A percentile compares a stretch with the other conserved stretches of the same genome.
Evolutionary conservation across 2,329 filamentous ascomycete genomes (phyloP).

Genomic region (Chaetomiaceae sp.): DNA sequence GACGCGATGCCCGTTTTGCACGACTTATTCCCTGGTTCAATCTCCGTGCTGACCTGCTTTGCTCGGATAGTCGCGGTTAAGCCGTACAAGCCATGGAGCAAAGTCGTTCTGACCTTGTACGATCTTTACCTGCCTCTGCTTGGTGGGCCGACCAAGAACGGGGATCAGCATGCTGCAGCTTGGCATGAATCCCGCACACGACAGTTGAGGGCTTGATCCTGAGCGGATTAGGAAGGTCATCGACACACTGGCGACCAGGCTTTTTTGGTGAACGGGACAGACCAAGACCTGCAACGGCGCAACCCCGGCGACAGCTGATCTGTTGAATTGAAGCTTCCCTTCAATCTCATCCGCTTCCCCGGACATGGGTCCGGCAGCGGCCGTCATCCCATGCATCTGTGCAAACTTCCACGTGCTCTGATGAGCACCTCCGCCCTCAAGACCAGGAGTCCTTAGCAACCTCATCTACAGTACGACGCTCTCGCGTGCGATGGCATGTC

Average conservation of each 20-base stretch:
- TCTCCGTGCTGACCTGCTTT: not conserved
- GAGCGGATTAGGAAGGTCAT: slow-evolving; percentile 7
- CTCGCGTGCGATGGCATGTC: not conserved
- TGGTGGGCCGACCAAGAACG: not conserved
- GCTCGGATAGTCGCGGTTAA: slow-evolving; percentile 12
- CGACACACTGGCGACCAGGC: not conserved
- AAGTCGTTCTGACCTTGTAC: no score
- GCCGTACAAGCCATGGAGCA: no score
- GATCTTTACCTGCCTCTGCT: no score
- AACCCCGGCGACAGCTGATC: not conserved
- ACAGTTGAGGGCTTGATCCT: no score
- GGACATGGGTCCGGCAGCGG: slow-evolving; percentile 4
- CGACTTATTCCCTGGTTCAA: not conserved
- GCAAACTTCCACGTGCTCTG: not conserved
- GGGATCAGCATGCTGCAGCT: no score
- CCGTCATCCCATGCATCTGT: slow-evolving; percentile 3
- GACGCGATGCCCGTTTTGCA: not conserved
- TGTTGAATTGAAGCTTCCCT: not conserved
- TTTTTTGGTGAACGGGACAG: not conserved
- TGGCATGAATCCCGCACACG: not conserved
- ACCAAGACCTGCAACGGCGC: not conserved
- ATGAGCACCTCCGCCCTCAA: no score
- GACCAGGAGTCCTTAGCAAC: not conserved
- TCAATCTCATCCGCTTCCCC: slow-evolving; percentile 7
- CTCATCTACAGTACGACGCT: not conserved